These are phyloP conservation scores for Mimosa bimucronata DNA, from an alignment of 306 rosid genomes.

Conservation along the genomic window DNA sequence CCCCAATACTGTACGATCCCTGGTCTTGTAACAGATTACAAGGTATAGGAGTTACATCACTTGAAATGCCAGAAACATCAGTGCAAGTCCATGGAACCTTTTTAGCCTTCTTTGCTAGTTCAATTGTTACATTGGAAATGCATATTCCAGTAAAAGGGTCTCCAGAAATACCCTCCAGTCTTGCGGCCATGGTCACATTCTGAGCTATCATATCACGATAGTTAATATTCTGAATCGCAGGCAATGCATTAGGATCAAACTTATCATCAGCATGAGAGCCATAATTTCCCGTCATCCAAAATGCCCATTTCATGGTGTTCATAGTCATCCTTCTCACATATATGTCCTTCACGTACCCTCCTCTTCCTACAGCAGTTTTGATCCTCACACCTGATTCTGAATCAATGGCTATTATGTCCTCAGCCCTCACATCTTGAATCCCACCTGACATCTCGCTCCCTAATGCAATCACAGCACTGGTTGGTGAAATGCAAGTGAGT, in stretches of 20 bases:
- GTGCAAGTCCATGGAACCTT: constrained; percentile 56
- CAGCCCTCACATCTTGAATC: constrained; percentile 54
- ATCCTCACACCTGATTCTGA: constrained; percentile 54
- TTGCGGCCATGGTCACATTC: constrained; percentile 56
- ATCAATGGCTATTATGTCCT: constrained; percentile 49
- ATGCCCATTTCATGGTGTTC: constrained; percentile 61
- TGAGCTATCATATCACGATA: constrained; percentile 49
- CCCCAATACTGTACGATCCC: constrained; percentile 29
- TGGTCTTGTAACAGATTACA: constrained; percentile 45
- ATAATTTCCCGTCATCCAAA: constrained; percentile 65
- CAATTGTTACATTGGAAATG: constrained; percentile 52
- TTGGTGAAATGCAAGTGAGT: constrained; percentile 59
- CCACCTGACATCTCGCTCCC: constrained; percentile 68
- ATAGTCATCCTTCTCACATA: constrained; percentile 51
- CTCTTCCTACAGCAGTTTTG: constrained; percentile 59
- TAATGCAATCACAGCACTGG: constrained; percentile 56
- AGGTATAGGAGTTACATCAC: constrained; percentile 46
- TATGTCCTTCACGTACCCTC: constrained; percentile 58
- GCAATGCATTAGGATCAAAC: constrained; percentile 52
- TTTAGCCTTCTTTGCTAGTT: constrained; percentile 45
- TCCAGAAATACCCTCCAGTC: constrained; percentile 52
- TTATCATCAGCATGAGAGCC: constrained; percentile 55
- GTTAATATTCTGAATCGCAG: constrained; percentile 48
- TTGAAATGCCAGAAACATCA: constrained; percentile 51
- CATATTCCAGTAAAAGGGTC: constrained; percentile 58